phyloP scores from a whole-genome alignment of 495 filamentous ascomycete species.

The Acidomyces sp. region DNA sequence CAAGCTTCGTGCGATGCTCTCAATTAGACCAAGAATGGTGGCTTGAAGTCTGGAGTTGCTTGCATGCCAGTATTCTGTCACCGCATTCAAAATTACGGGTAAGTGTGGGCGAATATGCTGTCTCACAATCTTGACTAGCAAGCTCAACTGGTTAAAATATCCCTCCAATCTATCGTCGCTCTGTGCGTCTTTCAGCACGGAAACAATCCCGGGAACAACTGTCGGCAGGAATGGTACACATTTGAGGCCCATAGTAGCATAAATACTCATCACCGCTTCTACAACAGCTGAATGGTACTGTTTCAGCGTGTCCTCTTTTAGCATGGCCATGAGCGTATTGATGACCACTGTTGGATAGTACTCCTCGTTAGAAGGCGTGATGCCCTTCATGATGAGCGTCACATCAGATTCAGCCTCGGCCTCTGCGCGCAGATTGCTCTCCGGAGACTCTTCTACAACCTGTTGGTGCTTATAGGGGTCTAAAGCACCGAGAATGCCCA shows the following conservation, averaged over 20 bases:
- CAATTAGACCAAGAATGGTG: slow-evolving; percentile 81
- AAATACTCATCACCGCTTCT: slow-evolving; percentile 96
- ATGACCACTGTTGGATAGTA: slow-evolving; percentile 98
- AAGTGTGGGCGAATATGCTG: slow-evolving; percentile 89
- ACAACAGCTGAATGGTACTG: slow-evolving; percentile 93
- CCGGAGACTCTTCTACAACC: slow-evolving; percentile 42
- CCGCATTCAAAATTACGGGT: slow-evolving; percentile 64
- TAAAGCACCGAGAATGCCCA: slow-evolving; percentile 90
- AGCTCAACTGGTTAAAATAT: slow-evolving; percentile 91
- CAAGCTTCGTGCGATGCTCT: slow-evolving; percentile 81
- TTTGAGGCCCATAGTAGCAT: slow-evolving; percentile 85
- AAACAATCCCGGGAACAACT: slow-evolving; percentile 85
- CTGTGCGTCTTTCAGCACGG: slow-evolving; percentile 67
- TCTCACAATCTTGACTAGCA: slow-evolving; percentile 84
- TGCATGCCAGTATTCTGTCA: slow-evolving; percentile 75
- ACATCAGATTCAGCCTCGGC: slow-evolving; percentile 74
- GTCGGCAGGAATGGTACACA: slow-evolving; percentile 87
- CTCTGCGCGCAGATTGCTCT: slow-evolving; percentile 48
- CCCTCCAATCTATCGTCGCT: slow-evolving; percentile 59
- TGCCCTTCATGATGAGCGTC: slow-evolving; percentile 88
- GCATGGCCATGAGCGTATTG: slow-evolving; percentile 77
- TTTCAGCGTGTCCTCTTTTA: slow-evolving; percentile 75
- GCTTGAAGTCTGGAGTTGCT: slow-evolving; percentile 65
- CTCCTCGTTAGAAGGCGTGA: slow-evolving; percentile 94
- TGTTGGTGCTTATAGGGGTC: slow-evolving; percentile 85